These are phyloP conservation scores for Ampelomyces quisqualis DNA, from an alignment of 2,329 filamentous ascomycete genomes.

Conservation along the genomic window DNA sequence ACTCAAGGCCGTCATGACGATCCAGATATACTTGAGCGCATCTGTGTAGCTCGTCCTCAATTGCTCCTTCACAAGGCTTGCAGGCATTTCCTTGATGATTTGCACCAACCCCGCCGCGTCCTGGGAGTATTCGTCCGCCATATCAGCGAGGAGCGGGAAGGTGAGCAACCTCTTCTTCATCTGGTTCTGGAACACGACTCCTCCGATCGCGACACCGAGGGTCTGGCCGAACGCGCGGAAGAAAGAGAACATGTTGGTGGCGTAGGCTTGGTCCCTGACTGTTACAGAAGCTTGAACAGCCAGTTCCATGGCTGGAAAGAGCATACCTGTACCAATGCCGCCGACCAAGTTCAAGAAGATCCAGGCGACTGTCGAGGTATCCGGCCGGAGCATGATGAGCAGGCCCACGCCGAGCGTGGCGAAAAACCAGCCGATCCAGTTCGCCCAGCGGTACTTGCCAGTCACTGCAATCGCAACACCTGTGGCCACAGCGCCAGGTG, in stretches of 20 bases:
- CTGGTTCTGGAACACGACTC: conserved; percentile 69
- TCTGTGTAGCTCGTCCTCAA: conserved; percentile 54
- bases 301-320: conserved; percentile 65
- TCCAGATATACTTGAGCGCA: conserved; percentile 57
- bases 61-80: conserved; percentile 48
- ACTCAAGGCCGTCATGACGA: conserved; percentile 56
- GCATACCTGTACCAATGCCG: conserved; percentile 63
- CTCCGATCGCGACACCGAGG: conserved; percentile 65
- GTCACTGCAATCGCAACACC: conserved; percentile 58
- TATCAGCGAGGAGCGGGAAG: conserved; percentile 51
- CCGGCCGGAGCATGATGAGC: conserved; percentile 52
- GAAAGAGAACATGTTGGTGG: conserved; percentile 67
- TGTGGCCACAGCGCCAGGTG: conserved; percentile 58
- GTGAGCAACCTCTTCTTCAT: conserved; percentile 55
- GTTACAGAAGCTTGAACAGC: conserved; percentile 63
- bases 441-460: conserved; percentile 61
- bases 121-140: conserved; percentile 54
- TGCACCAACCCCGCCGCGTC: conserved; percentile 62
- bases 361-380: conserved; percentile 57
- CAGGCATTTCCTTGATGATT: conserved; percentile 58
- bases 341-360: conserved; percentile 62
- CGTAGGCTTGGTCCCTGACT: conserved; percentile 60
- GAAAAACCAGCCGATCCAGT: conserved; percentile 63
- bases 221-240: conserved; percentile 65
- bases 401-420: conserved; percentile 60